A percentile compares a stretch with the other conserved stretches of the same genome.
Evolutionary conservation across 2,329 filamentous ascomycete genomes (phyloP).

Genomic region (Nemania serpens): DNA sequence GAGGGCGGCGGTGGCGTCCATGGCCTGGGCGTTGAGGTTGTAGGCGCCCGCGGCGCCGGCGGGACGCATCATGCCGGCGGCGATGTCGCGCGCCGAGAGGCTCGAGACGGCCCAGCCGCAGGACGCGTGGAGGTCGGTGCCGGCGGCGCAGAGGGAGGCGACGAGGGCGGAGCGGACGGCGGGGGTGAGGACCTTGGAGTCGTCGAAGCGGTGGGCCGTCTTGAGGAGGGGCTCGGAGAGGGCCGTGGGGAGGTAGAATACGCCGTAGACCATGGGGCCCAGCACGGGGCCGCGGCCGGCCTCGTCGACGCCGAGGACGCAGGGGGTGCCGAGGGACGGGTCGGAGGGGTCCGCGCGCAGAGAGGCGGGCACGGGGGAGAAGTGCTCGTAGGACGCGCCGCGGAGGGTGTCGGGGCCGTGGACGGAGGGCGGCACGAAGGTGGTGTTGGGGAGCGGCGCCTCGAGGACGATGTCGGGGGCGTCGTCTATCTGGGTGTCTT

Average conservation of each 20-base stretch:
- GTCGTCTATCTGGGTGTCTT: conserved; percentile 47
- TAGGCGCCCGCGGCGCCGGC: conserved; percentile 60
- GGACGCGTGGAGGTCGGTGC: conserved; percentile 50
- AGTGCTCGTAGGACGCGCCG: conserved; percentile 73
- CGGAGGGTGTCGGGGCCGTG: conserved; percentile 59
- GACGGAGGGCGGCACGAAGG: conserved; percentile 73
- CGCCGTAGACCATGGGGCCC: conserved; percentile 74
- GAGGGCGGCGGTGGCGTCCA: conserved; percentile 86
- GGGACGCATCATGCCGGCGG: conserved; percentile 74
- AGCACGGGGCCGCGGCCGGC: conserved; percentile 93
- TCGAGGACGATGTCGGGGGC: conserved; percentile 41
- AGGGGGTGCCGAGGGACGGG: conserved; percentile 55
- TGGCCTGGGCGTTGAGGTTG: conserved; percentile 94
- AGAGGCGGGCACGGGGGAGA: conserved; percentile 68
- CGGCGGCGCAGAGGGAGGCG: conserved; percentile 69
- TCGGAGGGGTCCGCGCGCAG: conserved; percentile 46
- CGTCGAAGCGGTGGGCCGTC: conserved; percentile 83
- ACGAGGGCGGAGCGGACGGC: conserved; percentile 75
- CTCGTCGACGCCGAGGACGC: conserved; percentile 89
- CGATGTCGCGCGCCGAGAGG: conserved; percentile 84
- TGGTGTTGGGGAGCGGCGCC: conserved; percentile 38
- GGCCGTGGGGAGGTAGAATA: conserved; percentile 76
- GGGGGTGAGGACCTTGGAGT: conserved; percentile 89
- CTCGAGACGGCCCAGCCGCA: conserved; percentile 83
- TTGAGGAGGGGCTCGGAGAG: conserved; percentile 76